Conservation (phyloP, 441 rosid genomes). For the Arabidopsis lyrata region DNA sequence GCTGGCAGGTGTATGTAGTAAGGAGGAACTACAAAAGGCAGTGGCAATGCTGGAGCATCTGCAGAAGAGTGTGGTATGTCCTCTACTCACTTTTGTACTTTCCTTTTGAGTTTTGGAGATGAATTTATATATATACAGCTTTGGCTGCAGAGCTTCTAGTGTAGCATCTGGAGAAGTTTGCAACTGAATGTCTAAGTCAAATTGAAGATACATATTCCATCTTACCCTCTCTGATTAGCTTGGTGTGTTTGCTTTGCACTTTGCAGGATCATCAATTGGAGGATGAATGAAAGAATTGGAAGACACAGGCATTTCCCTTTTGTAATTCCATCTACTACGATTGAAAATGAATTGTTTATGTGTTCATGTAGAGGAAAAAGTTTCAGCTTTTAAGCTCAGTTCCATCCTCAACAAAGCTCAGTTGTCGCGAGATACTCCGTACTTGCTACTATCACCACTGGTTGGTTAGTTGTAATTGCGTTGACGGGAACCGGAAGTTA, state of each 20-base stretch:
- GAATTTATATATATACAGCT: neutral
- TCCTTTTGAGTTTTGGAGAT: neutral
- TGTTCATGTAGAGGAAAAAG: no score
- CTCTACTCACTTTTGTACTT: neutral
- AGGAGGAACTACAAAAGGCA: constrained; percentile 1
- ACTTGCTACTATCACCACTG: no score
- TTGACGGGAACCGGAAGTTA: neutral
- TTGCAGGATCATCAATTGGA: constrained; percentile 7
- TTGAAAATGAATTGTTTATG: no score
- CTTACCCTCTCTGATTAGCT: neutral
- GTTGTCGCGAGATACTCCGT: no score
- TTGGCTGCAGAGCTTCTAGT: neutral
- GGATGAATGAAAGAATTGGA: neutral
- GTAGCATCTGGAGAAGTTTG: neutral
- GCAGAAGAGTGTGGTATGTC: constrained; percentile 14
- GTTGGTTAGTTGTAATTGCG: neutral
- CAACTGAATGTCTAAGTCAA: neutral
- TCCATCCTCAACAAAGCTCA: no score
- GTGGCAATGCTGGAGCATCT: neutral
- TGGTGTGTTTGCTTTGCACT: constrained; percentile 1
- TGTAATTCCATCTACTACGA: neutral
- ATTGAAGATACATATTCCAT: neutral
- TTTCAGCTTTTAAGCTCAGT: no score
- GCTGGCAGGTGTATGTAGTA: neutral
- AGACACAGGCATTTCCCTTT: no score